A percentile compares a stretch with the other conserved stretches of the same genome.
Evolutionary conservation across 371 early-diverging fungal genomes (phyloP).

Genomic region (Haplosporangium sp.): DNA sequence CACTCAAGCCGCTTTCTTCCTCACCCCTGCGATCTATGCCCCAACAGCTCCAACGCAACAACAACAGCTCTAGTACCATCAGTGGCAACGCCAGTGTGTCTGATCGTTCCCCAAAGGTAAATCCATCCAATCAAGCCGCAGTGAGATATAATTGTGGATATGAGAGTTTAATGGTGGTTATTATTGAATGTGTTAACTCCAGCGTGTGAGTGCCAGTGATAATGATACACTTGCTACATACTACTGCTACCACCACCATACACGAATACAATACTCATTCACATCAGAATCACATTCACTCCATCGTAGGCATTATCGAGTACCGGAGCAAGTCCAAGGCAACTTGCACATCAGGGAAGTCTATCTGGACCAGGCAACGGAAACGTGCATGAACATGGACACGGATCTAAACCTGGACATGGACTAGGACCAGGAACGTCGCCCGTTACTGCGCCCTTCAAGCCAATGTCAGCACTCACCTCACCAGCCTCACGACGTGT

Average conservation of each 20-base stretch:
- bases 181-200: not conserved
- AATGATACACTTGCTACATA: no score
- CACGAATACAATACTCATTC: no score
- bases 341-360: not conserved
- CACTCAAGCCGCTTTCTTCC: constrained; percentile 1
- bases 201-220: not conserved
- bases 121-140: not conserved
- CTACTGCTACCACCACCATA: no score
- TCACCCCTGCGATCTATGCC: constrained; percentile 5
- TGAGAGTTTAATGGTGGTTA: not conserved
- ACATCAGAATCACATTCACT: not conserved
- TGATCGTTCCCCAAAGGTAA: constrained; percentile 20
- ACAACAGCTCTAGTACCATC: not conserved
- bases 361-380: constrained; percentile 7
- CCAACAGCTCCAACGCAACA: constrained; percentile 18
- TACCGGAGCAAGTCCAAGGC: constrained; percentile 10
- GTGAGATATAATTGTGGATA: no score
- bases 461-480: constrained; percentile 9
- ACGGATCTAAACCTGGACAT: constrained; percentile 1
- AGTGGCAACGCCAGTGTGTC: not conserved
- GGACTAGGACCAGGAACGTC: constrained; percentile 14
- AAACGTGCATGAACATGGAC: constrained; percentile 3
- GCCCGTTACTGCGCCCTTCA: constrained; percentile 5
- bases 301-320: not conserved
- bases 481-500: constrained; percentile 22